Evolutionary conservation across 352 stramenopile genomes (phyloP).

Genomic region (Globisporangium orthogonon): DNA sequence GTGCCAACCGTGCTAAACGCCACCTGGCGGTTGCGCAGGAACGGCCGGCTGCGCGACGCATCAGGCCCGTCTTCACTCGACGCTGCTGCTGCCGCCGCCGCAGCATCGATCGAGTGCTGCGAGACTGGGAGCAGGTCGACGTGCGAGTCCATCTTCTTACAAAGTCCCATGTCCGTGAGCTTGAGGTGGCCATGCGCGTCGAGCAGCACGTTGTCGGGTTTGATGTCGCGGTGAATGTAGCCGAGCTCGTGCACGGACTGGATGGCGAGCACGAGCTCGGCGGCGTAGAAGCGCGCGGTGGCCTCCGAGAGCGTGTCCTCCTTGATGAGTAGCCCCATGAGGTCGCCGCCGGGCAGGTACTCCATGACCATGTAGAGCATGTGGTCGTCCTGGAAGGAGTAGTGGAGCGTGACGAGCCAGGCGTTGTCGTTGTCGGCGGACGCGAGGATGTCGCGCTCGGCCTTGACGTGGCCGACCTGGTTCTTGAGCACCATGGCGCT

Average conservation of each 20-base stretch:
- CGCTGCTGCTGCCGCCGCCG: constrained; percentile 13
- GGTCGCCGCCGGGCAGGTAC: constrained; percentile 97
- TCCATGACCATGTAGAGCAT: constrained; percentile 97
- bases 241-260: constrained; percentile 96
- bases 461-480: constrained; percentile 95
- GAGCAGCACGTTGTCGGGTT: constrained; percentile 96
- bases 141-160: constrained; percentile 94
- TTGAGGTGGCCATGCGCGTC: constrained; percentile 98
- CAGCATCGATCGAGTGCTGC: constrained; percentile 52
- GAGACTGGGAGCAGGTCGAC: constrained; percentile 71
- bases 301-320: constrained; percentile 92
- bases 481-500: constrained; percentile 90
- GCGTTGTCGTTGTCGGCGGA: constrained; percentile 93
- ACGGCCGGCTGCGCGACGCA: constrained; percentile 43
- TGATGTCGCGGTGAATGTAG: constrained; percentile 99
- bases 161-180: constrained; percentile 97
- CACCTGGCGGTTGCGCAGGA: constrained; percentile 72
- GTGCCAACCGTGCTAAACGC: constrained; percentile 97
- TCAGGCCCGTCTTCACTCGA: constrained; percentile 21
- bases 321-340: constrained; percentile 99
- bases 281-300: constrained; percentile 95
- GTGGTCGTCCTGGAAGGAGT: constrained; percentile 94
- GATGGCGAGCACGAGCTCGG: constrained; percentile 97
- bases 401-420: constrained; percentile 97
- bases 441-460: constrained; percentile 95